Evolutionary conservation across 306 rosid genomes (phyloP).

Genomic region (Malus orientalis): DNA sequence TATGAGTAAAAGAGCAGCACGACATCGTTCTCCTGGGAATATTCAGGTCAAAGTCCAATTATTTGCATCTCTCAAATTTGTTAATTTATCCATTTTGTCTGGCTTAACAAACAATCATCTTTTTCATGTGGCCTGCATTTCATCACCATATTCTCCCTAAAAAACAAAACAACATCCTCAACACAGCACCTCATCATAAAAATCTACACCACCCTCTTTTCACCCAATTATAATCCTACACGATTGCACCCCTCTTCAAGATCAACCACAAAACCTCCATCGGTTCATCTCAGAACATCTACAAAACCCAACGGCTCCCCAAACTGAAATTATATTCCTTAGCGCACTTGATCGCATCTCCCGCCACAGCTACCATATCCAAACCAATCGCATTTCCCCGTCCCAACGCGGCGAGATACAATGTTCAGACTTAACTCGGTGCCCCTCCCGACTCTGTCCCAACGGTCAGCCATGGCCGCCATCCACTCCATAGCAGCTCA

Average conservation of each 20-base stretch:
- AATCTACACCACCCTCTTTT: not conserved
- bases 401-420: conserved; percentile 11
- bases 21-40: not conserved
- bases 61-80: not conserved
- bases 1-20: too few relatives aligned
- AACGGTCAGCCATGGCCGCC: conserved; percentile 46
- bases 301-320: not conserved
- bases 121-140: conserved; percentile 33
- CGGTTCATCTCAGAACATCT: not conserved
- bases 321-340: not conserved
- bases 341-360: not conserved
- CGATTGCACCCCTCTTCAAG: not conserved
- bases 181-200: not conserved
- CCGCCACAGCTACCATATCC: not conserved
- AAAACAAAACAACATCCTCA: not conserved
- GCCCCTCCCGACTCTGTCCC: conserved; percentile 20
- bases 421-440: not conserved
- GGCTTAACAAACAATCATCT: conserved; percentile 2
- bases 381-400: not conserved
- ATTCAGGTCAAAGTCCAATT: not conserved
- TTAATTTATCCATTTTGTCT: conserved; percentile 1
- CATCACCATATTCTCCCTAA: not conserved
- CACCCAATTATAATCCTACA: not conserved
- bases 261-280: not conserved
- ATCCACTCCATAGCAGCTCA: conserved; percentile 51